A percentile compares a stretch with the other conserved stretches of the same genome.
Conservation (phyloP, 495 filamentous ascomycete genomes). For the Barbatosphaeria neglecta region DNA sequence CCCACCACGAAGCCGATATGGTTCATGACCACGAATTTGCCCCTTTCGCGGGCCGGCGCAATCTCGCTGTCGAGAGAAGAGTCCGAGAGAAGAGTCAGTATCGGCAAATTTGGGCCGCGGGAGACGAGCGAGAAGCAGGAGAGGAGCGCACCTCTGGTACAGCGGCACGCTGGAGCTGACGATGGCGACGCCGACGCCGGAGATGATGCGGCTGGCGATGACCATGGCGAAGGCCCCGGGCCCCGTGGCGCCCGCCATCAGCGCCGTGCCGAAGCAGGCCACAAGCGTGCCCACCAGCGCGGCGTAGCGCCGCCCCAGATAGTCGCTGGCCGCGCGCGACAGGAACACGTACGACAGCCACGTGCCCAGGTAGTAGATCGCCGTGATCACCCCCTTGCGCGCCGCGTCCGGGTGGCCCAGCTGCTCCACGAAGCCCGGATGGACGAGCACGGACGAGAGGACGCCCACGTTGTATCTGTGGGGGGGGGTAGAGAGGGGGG, state of each 20-base stretch:
- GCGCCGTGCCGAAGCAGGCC: slow-evolving; percentile 32
- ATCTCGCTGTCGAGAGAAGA: slow-evolving; percentile 41
- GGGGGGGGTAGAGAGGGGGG: neutral
- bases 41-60: slow-evolving; percentile 37
- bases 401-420: slow-evolving; percentile 31
- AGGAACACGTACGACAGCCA: slow-evolving; percentile 44
- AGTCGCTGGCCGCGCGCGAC: slow-evolving; percentile 34
- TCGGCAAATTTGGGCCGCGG: too few species aligned
- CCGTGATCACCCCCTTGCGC: slow-evolving; percentile 39
- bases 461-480: slow-evolving; percentile 46
- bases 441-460: slow-evolving; percentile 42
- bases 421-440: slow-evolving; percentile 36
- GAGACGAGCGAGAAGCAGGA: too few species aligned
- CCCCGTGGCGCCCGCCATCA: slow-evolving; percentile 31
- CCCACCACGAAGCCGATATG: slow-evolving; percentile 45
- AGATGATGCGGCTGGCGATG: slow-evolving; percentile 38
- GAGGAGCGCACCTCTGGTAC: slow-evolving; percentile 44
- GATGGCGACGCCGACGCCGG: slow-evolving; percentile 38
- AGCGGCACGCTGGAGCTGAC: slow-evolving; percentile 45
- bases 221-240: slow-evolving; percentile 36
- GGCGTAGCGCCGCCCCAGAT: slow-evolving; percentile 37
- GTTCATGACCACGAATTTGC: slow-evolving; percentile 44
- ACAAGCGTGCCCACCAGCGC: slow-evolving; percentile 33
- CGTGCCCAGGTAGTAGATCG: slow-evolving; percentile 46
- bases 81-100: too few species aligned